Base-by-base conservation (phyloP, 1,284 basidiomycete species). In the Anthracocystis walkeri region DNA sequence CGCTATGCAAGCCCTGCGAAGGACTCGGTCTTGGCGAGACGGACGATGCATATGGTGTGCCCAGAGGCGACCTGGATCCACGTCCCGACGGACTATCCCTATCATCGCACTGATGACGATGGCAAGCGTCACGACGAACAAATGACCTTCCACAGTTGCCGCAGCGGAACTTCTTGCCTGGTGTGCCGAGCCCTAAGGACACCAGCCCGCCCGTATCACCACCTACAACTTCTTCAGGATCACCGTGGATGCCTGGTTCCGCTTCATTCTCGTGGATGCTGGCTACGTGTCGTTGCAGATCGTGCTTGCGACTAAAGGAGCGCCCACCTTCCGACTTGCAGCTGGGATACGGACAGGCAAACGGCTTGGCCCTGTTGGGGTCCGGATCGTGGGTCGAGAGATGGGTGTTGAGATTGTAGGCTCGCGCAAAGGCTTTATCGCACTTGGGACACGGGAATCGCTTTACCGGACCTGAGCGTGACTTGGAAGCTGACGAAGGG, bases 341-440 rank as follows among this genome's bases (percentile, higher is more conserved):
- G 12, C 90, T 89, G 51, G 89, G 88, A 84, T 94, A 92, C 45
- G 91, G 91, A 83, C 93, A 95, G 35, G 91, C 88, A 80, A 92
- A 92, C 1, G 93, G 92, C 87, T 95, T 95, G 51, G 91, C 87
- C 59, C 93, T 89, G 85, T 92, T 91, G 44, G 81, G 81, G 33
- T 84, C 81, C 20, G 93, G 93, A 82, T 94, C 92, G 85, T 95
- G 93, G 2, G 93, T 95, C 6, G 91, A 91, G 88, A 93, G 90
- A 85, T 95, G 93, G 0, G 93, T 95, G 87, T 94, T 94, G 63
- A 95, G 86, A 79, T 95, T 95, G 86, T 92, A 95, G 0, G 92
- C 92, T n/a, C 93, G 88, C 21, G 93, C 93, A 79, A 95, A 95
- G 0, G 92, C 93, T 91, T 80, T 78, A 25, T 79, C 75, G 61